Evolutionary conservation across 495 filamentous ascomycete species (phyloP), one percentile per base, ranked within the genome.

Genomic region (Penicillium malachiteum): DNA sequence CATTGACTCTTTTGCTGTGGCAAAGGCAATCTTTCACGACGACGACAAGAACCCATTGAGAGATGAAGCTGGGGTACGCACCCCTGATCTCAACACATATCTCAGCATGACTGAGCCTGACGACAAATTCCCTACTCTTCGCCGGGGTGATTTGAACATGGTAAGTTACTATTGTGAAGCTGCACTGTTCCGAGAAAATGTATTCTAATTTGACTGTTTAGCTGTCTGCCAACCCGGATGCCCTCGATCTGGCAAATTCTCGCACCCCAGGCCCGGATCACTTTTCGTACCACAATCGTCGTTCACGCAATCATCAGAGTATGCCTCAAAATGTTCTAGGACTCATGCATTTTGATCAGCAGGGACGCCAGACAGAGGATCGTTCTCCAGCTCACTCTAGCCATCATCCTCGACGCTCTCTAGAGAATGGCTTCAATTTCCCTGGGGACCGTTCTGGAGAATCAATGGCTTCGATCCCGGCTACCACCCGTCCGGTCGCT

Each of bases 101-200:
- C 78, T 91, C 41, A 79, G 84, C 60, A 84, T 94, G 78, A 88
- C 87, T 42, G 81, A 86, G 45, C 80, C 83, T 47, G 88, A 93
- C 68, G 86, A 92, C 66, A 85, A 85, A 57, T 98, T 96, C 69
- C 90, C 93, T 31, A 87, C 90, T 48, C 75, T 95, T 16, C 85
- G 88, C 49, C 83, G 85, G 57, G 83, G 87, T 55, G 85, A 84
- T 26, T 78, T 84, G 34, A 85, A 82, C 48, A 69, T 91, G 69
- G 88, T 91, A 81, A 84, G 84, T 79, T 2, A 42, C 6, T 12
- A 8, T 30, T 7, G 21, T 31, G 7, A 14, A 32, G 18, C 12
- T 38, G 14, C 26, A 14, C 12, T 8, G 26, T 11, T 3, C 1
- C 5, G 13, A 38, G 37, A 49, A 31, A 18, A 7, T 54, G 17